Percentiles rank a stretch among this genome's conserved stretches.
Conservation (phyloP, 306 rosid species). For the Vachellia pachyceras region DNA sequence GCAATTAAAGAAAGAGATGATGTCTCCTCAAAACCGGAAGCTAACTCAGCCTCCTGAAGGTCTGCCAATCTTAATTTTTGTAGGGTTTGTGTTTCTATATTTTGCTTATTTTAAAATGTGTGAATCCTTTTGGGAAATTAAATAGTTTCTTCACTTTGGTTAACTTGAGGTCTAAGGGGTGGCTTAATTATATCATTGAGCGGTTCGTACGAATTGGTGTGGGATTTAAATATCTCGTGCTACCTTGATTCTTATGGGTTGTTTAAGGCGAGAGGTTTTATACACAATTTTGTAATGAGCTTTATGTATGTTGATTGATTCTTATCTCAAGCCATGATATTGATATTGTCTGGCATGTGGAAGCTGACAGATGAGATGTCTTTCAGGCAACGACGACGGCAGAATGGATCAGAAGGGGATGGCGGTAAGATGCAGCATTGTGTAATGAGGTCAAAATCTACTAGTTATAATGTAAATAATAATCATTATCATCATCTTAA, state of each 20-base stretch:
- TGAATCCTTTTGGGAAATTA: background rate
- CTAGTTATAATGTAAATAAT: constrained; percentile 38
- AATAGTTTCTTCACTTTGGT: constrained; percentile 7
- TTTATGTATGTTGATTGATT: constrained; percentile 2
- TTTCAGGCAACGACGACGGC: constrained; percentile 71
- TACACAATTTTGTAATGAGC: background rate
- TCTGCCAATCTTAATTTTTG: constrained; percentile 37
- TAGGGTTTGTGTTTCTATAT: background rate
- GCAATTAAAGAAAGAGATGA: constrained; percentile 97
- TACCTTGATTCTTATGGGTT: background rate
- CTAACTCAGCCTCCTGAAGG: constrained; percentile 96
- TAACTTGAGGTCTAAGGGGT: background rate
- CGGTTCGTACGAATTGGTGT: background rate
- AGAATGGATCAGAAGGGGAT: constrained; percentile 69
- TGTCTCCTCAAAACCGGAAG: constrained; percentile 89
- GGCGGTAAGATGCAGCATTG: constrained; percentile 63
- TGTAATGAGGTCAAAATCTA: constrained; percentile 47
- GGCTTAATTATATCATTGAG: background rate
- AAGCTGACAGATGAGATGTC: constrained; percentile 12
- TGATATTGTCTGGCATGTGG: background rate
- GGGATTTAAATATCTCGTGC: background rate
- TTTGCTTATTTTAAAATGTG: background rate
- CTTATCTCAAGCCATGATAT: background rate
- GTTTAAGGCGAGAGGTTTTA: background rate
- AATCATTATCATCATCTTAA: background rate